Evolutionary conservation across 139 green algal genomes (phyloP).

Genomic region (Penium margaritaceum): DNA sequence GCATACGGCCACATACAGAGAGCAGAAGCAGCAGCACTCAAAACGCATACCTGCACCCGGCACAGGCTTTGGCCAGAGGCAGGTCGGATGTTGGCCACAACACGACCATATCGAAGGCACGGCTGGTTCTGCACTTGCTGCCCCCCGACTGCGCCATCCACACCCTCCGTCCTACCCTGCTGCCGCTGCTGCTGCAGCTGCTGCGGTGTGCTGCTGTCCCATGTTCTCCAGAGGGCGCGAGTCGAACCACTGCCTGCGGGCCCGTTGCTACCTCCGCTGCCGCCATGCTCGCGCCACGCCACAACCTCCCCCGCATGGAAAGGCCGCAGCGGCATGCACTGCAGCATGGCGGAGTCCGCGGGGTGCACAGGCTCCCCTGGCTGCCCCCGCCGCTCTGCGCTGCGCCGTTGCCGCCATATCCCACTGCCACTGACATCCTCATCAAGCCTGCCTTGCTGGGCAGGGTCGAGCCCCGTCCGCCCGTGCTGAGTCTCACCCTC

Average conservation of each 20-base stretch:
- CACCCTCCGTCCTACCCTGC: not conserved
- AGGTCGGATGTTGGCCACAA: constrained; percentile 49
- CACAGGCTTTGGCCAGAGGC: constrained; percentile 40
- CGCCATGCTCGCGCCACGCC: not conserved
- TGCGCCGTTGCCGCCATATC: not conserved
- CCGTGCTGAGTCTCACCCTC: too few relatives aligned
- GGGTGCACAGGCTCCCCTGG: constrained; percentile 50
- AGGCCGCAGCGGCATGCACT: constrained; percentile 54
- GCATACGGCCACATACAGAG: too few relatives aligned
- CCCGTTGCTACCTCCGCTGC: not conserved
- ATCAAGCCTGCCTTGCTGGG: too few relatives aligned
- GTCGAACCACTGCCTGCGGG: constrained; percentile 2
- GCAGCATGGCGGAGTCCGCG: constrained; percentile 49
- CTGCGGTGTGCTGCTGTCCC: too few relatives aligned
- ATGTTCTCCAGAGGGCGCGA: too few relatives aligned
- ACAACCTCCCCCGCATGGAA: constrained; percentile 51
- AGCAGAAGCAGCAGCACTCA: too few relatives aligned
- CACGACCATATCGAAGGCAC: constrained; percentile 49
- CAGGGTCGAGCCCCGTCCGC: too few relatives aligned
- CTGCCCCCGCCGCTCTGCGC: not conserved
- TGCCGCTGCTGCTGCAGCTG: not conserved
- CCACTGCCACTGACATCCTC: too few relatives aligned
- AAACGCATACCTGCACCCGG: constrained; percentile 47
- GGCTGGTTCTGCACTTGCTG: not conserved
- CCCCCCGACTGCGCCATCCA: not conserved